Evolutionary conservation across 2,329 filamentous ascomycete species (phyloP).

Genomic region (Pseudogymnoascus sp.): DNA sequence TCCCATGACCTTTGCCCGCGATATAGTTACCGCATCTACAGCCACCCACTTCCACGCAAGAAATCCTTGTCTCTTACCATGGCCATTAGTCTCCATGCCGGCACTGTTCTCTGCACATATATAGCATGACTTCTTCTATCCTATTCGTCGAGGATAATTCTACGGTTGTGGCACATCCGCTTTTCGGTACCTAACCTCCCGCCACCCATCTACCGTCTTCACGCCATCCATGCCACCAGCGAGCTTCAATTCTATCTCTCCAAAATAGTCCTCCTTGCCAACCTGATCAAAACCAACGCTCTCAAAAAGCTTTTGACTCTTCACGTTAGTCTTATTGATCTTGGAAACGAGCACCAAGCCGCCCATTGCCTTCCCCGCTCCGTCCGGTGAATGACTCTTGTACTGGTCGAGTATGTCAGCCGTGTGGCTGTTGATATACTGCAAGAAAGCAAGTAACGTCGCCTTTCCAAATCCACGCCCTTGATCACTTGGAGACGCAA

Average conservation of each 20-base stretch:
- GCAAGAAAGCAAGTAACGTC: conserved; percentile 60
- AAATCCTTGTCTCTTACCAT: not conserved
- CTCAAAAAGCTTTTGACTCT: conserved; percentile 55
- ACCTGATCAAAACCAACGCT: conserved; percentile 49
- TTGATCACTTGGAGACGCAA: conserved; percentile 53
- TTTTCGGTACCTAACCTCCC: not conserved
- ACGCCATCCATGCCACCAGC: not conserved
- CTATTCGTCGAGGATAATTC: not conserved
- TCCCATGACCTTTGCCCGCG: not conserved
- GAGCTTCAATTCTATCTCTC: conserved; percentile 51
- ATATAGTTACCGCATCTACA: not conserved
- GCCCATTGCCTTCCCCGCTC: conserved; percentile 13
- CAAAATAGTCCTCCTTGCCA: conserved; percentile 54
- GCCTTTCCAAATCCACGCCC: conserved; percentile 58
- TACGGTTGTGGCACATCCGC: not conserved
- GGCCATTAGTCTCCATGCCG: not conserved
- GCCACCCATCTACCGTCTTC: not conserved
- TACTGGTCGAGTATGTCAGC: conserved; percentile 52
- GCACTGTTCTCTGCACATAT: not conserved
- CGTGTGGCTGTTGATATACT: conserved; percentile 55
- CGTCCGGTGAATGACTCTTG: not conserved
- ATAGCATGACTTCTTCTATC: not conserved
- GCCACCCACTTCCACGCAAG: not conserved
- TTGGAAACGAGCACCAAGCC: conserved; percentile 41
- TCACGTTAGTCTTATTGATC: conserved; percentile 49